phyloP scores from a whole-genome alignment of 768 basidiomycete genomes.

The Polyporus arcularius region DNA sequence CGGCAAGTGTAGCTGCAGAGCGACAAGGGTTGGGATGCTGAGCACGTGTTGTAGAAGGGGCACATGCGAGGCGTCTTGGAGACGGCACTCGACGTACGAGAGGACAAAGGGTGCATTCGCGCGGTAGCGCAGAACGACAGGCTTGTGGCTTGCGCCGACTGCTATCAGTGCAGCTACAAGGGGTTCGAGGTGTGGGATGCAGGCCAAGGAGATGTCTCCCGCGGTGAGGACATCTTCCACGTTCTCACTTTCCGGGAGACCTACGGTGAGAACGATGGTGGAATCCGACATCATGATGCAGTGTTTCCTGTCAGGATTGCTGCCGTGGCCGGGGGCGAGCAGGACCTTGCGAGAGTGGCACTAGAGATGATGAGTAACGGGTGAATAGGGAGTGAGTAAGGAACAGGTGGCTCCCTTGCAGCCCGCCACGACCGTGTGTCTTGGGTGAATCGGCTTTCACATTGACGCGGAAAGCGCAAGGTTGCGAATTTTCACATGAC shows the following conservation, averaged over 20 bases:
- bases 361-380: neutral
- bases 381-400: neutral
- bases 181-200: slow-evolving; percentile 5
- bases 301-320: neutral
- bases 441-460: too few species aligned
- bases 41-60: neutral
- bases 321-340: neutral
- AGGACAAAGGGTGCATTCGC: neutral
- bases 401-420: neutral
- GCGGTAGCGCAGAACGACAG: neutral
- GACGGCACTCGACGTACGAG: slow-evolving; percentile 8
- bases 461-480: too few species aligned
- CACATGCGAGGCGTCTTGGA: neutral
- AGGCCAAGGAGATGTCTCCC: slow-evolving; percentile 1
- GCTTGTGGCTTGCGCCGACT: slow-evolving; percentile 3
- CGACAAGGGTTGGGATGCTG: neutral
- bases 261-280: slow-evolving; percentile 7
- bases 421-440: too few species aligned
- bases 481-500: too few species aligned
- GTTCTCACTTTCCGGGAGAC: slow-evolving; percentile 1
- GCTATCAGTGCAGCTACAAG: slow-evolving; percentile 1
- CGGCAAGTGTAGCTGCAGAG: slow-evolving; percentile 7
- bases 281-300: neutral
- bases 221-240: neutral
- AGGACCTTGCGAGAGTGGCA: neutral